Percentiles rank a stretch among this genome's conserved stretches.
These are phyloP conservation scores for Salinomyces thailandicus DNA, from an alignment of 2,329 filamentous ascomycete species.

Conservation along the genomic window DNA sequence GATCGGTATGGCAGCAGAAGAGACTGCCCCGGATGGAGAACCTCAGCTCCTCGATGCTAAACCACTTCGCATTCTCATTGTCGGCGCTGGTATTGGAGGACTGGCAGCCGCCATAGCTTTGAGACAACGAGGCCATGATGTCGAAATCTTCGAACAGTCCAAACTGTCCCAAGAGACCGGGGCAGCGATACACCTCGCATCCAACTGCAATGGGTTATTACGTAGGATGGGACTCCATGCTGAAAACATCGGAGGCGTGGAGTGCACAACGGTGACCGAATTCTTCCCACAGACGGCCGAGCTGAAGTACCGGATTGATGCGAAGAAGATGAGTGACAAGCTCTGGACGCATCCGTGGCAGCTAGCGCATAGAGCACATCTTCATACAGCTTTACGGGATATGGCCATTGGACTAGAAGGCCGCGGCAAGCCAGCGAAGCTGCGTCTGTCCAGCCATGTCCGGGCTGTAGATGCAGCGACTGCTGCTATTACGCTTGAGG, in stretches of 20 bases:
- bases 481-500: conserved; percentile 17
- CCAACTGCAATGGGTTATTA: conserved; percentile 15
- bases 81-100: conserved; percentile 24
- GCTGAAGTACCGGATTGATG: conserved; percentile 7
- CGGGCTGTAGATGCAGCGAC: conserved; percentile 14
- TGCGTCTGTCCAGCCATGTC: conserved; percentile 18
- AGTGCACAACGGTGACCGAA: conserved; percentile 12
- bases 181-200: conserved; percentile 20
- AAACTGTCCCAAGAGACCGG: conserved; percentile 20
- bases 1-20: too few species aligned
- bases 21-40: too few species aligned
- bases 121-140: conserved; percentile 19
- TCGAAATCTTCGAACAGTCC: conserved; percentile 19
- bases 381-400: conserved; percentile 21
- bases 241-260: conserved; percentile 11
- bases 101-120: conserved; percentile 19
- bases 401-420: conserved; percentile 14
- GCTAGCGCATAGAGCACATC: conserved; percentile 21
- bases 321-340: conserved; percentile 9
- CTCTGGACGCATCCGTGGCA: conserved; percentile 22
- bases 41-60: too few species aligned
- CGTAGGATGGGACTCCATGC: conserved; percentile 9
- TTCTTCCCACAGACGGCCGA: conserved; percentile 10
- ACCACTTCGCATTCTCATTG: conserved; percentile 15
- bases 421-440: conserved; percentile 15